Percentiles rank a stretch among this genome's conserved stretches.
These are phyloP conservation scores for Theileria sp. DNA, from an alignment of 169 alveolate species.

Conservation along the genomic window DNA sequence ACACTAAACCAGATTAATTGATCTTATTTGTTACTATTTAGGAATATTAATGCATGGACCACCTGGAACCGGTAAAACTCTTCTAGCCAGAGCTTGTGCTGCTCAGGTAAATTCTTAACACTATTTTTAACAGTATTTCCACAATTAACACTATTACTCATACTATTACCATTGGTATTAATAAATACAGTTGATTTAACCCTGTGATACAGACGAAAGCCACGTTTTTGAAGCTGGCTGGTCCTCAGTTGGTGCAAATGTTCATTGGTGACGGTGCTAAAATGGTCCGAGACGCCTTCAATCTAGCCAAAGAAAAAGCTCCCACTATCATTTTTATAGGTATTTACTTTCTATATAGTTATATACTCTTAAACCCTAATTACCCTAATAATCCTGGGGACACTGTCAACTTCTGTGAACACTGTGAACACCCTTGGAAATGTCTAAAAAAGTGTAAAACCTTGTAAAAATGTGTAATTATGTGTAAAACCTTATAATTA, in stretches of 20 bases:
- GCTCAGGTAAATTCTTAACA: slow-evolving; percentile 69
- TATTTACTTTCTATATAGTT: neutral
- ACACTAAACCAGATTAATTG: too few species aligned
- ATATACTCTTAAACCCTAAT: too few species aligned
- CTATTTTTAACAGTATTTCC: neutral
- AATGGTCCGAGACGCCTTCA: slow-evolving; percentile 98
- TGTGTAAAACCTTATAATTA: neutral
- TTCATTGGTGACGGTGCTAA: slow-evolving; percentile 99
- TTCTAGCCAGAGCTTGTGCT: slow-evolving; percentile 95
- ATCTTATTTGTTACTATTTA: neutral
- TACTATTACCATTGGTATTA: too few species aligned
- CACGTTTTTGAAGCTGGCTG: slow-evolving; percentile 97
- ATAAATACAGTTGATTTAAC: neutral
- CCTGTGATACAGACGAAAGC: slow-evolving; percentile 87
- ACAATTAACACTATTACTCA: too few species aligned
- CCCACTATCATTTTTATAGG: slow-evolving; percentile 97
- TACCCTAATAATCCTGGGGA: too few species aligned
- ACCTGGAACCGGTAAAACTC: slow-evolving; percentile 95
- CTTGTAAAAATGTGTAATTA: neutral
- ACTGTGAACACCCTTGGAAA: too few species aligned
- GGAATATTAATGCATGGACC: slow-evolving; percentile 99
- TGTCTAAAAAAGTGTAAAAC: too few species aligned
- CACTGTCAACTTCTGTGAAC: too few species aligned
- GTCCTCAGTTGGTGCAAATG: slow-evolving; percentile 99
- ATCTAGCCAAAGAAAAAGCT: slow-evolving; percentile 97